Conservation (phyloP, 208 protist species). For the Crithidia sp. region DNA sequence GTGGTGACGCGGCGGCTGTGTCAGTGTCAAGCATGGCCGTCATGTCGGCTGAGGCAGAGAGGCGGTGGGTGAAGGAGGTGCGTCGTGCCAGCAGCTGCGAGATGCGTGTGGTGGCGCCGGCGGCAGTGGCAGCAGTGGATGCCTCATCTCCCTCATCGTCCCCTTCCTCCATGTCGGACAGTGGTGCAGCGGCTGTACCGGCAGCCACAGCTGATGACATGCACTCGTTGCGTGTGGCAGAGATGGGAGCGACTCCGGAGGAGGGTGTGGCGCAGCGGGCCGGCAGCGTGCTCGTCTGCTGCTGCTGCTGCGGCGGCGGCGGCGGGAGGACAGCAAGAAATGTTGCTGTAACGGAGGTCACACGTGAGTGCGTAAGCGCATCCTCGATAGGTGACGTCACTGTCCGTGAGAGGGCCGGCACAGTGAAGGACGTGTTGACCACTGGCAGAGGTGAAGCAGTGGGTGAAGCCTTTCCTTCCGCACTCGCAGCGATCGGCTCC, state of each 20-base stretch:
- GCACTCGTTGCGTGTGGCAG: background rate
- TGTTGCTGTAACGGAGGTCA: background rate
- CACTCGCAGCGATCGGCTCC: background rate
- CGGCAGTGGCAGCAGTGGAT: background rate
- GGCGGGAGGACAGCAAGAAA: background rate
- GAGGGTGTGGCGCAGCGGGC: background rate
- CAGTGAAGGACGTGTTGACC: background rate
- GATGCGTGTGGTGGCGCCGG: background rate
- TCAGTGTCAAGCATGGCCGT: no score
- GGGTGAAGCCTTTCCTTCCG: background rate
- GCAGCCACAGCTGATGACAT: background rate
- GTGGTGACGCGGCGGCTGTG: no score
- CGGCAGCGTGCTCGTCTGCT: slow-evolving; percentile 4
- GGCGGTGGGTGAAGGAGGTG: background rate
- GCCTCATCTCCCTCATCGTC: background rate
- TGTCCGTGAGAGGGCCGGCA: background rate
- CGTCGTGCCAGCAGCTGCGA: slow-evolving; percentile 16
- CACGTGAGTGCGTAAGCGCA: background rate
- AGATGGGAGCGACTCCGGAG: background rate
- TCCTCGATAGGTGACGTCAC: background rate
- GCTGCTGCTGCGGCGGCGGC: background rate
- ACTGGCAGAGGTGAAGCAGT: background rate
- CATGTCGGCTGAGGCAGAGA: background rate
- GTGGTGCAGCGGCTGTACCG: background rate
- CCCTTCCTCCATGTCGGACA: background rate